Evolutionary conservation across 176 grass and related monocot genomes (phyloP).

Genomic region (Oryza coarctata): DNA sequence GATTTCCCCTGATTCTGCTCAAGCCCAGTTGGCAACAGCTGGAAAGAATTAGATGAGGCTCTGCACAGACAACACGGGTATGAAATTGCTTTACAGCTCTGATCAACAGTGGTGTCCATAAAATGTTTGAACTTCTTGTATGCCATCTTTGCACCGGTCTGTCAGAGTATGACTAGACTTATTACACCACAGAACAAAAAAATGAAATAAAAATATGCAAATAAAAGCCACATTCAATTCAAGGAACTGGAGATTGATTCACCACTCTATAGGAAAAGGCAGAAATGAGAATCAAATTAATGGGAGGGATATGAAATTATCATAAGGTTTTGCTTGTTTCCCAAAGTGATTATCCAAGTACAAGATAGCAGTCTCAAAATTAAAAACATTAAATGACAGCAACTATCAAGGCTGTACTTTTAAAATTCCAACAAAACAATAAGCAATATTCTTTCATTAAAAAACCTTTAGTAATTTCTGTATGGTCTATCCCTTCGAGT

Average conservation of each 20-base stretch:
- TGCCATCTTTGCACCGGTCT: conserved; percentile 70
- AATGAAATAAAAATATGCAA: conserved; percentile 1
- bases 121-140: conserved; percentile 62
- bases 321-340: not conserved
- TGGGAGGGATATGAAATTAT: not conserved
- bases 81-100: conserved; percentile 44
- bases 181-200: conserved; percentile 11
- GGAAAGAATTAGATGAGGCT: conserved; percentile 58
- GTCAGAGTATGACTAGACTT: conserved; percentile 37
- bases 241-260: not conserved
- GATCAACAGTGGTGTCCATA: conserved; percentile 47
- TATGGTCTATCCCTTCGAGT: not conserved
- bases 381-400: not conserved
- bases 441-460: not conserved
- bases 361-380: not conserved
- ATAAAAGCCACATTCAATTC: not conserved
- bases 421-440: not conserved
- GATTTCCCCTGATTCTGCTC: conserved; percentile 43
- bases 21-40: conserved; percentile 48
- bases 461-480: not conserved
- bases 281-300: not conserved
- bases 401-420: not conserved
- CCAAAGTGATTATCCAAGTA: not conserved
- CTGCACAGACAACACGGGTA: conserved; percentile 72
- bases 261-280: not conserved